These are phyloP conservation scores for Monosiga brevicollis DNA, from an alignment of 78 protist genomes.

Conservation along the genomic window DNA sequence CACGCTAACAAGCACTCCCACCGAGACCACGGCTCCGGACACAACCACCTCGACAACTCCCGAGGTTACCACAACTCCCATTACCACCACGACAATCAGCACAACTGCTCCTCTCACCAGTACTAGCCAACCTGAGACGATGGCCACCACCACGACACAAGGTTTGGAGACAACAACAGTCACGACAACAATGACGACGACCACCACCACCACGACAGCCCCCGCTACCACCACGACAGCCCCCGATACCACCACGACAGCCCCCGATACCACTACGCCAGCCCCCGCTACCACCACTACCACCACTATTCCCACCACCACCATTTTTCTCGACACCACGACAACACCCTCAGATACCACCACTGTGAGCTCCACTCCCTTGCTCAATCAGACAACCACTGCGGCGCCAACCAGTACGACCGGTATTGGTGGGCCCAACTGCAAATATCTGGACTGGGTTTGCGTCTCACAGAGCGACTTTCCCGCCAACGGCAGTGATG, in stretches of 20 bases:
- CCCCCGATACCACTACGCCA: not conserved
- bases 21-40: no score
- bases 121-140: not conserved
- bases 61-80: not conserved
- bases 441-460: no score
- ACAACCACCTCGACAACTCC: not conserved
- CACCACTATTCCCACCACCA: not conserved
- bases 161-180: not conserved
- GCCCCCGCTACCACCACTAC: not conserved
- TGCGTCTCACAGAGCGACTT: no score
- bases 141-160: not conserved
- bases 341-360: no score
- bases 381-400: not conserved
- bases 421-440: no score
- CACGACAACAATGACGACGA: not conserved
- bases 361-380: not conserved
- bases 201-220: not conserved
- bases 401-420: no score
- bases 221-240: not conserved
- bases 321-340: no score
- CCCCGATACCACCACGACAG: not conserved
- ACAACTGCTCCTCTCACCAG: not conserved
- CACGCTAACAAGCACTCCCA: not conserved
- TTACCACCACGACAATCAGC: not conserved
- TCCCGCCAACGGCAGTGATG: no score